phyloP scores from a whole-genome alignment of 1,284 basidiomycete species.

The Fomitopsis betulina region DNA sequence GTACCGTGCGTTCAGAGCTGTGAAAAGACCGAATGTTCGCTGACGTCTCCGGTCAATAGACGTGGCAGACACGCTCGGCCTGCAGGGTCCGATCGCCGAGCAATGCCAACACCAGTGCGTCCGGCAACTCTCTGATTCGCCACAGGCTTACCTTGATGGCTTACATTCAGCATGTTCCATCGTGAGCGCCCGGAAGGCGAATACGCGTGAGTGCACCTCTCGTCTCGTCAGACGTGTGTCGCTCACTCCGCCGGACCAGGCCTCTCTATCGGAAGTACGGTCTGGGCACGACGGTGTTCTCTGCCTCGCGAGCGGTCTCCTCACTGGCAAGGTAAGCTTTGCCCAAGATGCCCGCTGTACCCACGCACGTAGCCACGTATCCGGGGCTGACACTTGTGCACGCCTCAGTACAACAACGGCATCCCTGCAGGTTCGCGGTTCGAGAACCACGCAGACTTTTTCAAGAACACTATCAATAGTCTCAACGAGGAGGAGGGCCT shows the following conservation, averaged over 20 bases:
- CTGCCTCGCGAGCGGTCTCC: conserved; percentile 68
- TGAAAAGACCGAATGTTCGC: not conserved
- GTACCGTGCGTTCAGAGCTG: conserved; percentile 38
- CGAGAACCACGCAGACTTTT: conserved; percentile 49
- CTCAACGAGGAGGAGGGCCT: conserved; percentile 50
- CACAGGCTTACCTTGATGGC: not conserved
- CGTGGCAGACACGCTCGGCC: conserved; percentile 64
- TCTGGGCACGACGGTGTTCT: conserved; percentile 69
- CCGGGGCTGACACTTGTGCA: not conserved
- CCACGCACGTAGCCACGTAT: not conserved
- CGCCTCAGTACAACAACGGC: conserved; percentile 37
- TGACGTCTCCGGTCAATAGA: conserved; percentile 32
- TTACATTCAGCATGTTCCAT: conserved; percentile 51
- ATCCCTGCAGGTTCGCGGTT: conserved; percentile 61
- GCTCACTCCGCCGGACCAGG: conserved; percentile 2
- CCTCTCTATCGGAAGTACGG: conserved; percentile 58
- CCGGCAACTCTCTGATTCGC: not conserved
- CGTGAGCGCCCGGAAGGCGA: conserved; percentile 79
- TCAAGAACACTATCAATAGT: conserved; percentile 39
- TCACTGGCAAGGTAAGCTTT: conserved; percentile 61
- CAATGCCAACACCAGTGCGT: conserved; percentile 70
- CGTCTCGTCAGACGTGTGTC: not conserved
- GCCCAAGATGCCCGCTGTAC: not conserved
- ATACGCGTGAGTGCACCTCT: conserved; percentile 46
- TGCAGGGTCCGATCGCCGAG: conserved; percentile 74